Base-by-base conservation (phyloP, 352 stramenopile genomes). In the Globisporangium okanoganense region DNA sequence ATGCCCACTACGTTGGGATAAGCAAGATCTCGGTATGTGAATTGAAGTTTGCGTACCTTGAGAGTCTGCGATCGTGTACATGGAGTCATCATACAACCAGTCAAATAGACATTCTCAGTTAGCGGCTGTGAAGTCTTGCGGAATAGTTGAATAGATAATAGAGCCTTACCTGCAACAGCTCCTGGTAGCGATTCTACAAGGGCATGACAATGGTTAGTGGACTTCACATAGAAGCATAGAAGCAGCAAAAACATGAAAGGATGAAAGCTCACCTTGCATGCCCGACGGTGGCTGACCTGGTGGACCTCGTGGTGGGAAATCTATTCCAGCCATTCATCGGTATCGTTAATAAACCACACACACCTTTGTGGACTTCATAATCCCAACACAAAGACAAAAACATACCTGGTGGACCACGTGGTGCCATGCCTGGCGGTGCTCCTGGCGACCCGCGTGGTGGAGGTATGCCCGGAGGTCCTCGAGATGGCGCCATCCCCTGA, bases 241-340 rank as follows among this genome's bases (percentile, higher is more conserved):
- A 48, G 36, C 4, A 44, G 16, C 20, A 48, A 16, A 20, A 33
- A n/a, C n/a, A n/a, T n/a, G 29, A 6, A 33, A 33, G 29, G 29
- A 6, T n/a, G 12, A 41, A 16, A 27, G 18, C 53, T 20, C 13
- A 51, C 47, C 58, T 58, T 50, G 71, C 62, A n/a, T 61, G 18
- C 56, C 36, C 56, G 56, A 64, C 35, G 60, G 50, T 31, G 57
- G 58, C 27, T 51, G 43, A 29, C 61, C 56, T 18, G 63, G 62
- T 22, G 62, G 66, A 43, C 59, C 60, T 36, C 65, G 62, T 10
- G 68, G 69, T 18, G 62, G 67, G 33, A 70, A 67, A 0, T 66
- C 67, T 48, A 61, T 2, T 27, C 0, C 48, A 55, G 25, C 18
- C 9, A 27, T 25, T 36, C 47, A 12, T 24, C 1, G 50, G 9